These are phyloP conservation scores for Microcyclospora pomicola DNA, from an alignment of 2,329 filamentous ascomycete species.

Conservation along the genomic window DNA sequence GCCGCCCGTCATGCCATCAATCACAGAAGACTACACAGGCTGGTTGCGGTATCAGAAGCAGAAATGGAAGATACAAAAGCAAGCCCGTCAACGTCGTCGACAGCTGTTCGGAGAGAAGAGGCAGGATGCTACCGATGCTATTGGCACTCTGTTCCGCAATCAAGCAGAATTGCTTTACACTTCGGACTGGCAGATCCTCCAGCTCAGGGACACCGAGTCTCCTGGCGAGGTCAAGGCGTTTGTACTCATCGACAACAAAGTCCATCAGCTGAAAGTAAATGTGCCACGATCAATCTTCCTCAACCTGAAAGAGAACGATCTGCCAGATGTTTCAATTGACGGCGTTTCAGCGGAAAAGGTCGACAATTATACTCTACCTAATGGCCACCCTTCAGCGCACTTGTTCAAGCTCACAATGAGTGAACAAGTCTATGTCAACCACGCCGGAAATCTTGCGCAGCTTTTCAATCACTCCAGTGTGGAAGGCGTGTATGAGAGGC, in stretches of 20 bases:
- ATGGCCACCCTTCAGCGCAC: conserved; percentile 85
- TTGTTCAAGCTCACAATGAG: conserved; percentile 86
- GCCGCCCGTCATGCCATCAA: conserved; percentile 69
- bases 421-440: conserved; percentile 74
- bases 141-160: conserved; percentile 69
- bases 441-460: conserved; percentile 66
- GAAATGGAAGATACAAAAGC: conserved; percentile 97
- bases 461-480: conserved; percentile 88
- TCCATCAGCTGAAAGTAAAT: conserved; percentile 76
- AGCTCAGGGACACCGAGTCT: conserved; percentile 67
- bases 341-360: conserved; percentile 87
- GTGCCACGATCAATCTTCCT: conserved; percentile 83
- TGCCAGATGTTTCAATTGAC: conserved; percentile 76
- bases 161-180: conserved; percentile 83
- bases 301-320: conserved; percentile 73
- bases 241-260: conserved; percentile 83
- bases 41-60: conserved; percentile 93
- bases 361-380: conserved; percentile 81
- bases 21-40: conserved; percentile 71
- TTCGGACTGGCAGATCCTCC: conserved; percentile 88
- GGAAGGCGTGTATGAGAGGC: conserved; percentile 92
- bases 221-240: conserved; percentile 80
- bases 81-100: conserved; percentile 68
- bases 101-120: conserved; percentile 86
- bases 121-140: conserved; percentile 43